Evolutionary conservation across 2,329 filamentous ascomycete genomes (phyloP), one percentile per base, ranked within the genome.

Genomic region (Neonectria faginata): DNA sequence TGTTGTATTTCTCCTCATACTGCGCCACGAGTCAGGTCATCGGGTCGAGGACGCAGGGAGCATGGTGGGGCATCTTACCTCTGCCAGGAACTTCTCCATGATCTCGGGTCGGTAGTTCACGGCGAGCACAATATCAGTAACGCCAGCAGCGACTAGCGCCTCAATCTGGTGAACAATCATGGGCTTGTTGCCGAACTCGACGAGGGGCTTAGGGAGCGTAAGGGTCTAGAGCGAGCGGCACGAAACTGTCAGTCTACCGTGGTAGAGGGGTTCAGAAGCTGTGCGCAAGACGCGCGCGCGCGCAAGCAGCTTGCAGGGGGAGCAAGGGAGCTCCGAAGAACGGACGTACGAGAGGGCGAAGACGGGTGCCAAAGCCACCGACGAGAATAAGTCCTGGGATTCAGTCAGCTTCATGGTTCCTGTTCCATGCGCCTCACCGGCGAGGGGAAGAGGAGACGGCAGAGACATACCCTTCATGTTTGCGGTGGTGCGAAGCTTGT

Each of bases 121-220:
- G 67, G 96, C 95, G 63, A 99, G 89, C 60, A 99, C 95, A 76
- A 99, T 97, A 84, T 98, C 94, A 67, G 93, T 98, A 70, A 98
- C 96, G 79, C 95, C 95, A 64, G 94, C 95, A 65, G 90, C 91
- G 73, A 96, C 95, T 73, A 99, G 88, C 71, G 93, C 94, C 84
- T 97, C 94, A 75, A 99, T 93, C 84, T 99, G 95, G 83, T 98
- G 95, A 77, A 97, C 88, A 81, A 99, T 98, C 95, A 99, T 99
- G 79, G 94, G 96, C 84, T 96, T 95, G 88, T 99, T 99, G 78
- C 89, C 94, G 78, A 99, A 99, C 84, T 99, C 95, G 77, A 99
- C 96, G 73, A 99, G 88, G 71, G 96, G 95, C 83, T 98, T 99
- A 67, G 95, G 95, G 72, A 97, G 92, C 56, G 96, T 97, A 78